These are phyloP conservation scores for Rosa rugosa DNA, from an alignment of 306 rosid species.

Conservation along the genomic window DNA sequence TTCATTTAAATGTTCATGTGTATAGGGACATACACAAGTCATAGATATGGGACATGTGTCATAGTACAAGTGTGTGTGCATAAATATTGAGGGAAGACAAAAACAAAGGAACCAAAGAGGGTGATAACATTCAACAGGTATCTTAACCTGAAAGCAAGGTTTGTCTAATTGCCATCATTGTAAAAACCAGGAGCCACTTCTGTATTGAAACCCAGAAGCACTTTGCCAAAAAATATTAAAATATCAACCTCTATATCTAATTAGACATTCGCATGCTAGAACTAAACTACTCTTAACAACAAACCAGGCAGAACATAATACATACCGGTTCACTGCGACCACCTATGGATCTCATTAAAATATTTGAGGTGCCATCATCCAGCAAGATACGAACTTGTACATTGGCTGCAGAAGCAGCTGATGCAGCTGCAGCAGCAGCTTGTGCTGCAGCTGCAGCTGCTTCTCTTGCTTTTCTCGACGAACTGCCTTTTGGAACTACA, in stretches of 20 bases:
- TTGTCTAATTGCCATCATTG: conserved; percentile 6
- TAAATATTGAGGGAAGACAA: neutral
- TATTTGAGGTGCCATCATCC: conserved; percentile 98
- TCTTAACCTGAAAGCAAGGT: neutral
- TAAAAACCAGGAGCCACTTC: conserved; percentile 25
- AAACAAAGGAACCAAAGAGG: neutral
- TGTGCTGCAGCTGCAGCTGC: conserved; percentile 97
- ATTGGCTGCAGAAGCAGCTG: conserved; percentile 94
- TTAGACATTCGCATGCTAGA: neutral
- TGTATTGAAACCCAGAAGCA: neutral
- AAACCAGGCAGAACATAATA: conserved; percentile 27
- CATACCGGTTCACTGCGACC: conserved; percentile 85
- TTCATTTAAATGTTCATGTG: neutral
- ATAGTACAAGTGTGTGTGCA: neutral
- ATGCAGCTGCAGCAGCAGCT: conserved; percentile 95
- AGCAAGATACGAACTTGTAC: conserved; percentile 97
- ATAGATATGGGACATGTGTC: neutral
- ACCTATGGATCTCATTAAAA: conserved; percentile 90
- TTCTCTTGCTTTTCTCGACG: conserved; percentile 90
- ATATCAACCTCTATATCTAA: neutral
- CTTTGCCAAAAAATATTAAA: conserved; percentile 4
- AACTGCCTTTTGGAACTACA: conserved; percentile 73
- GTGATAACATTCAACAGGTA: neutral
- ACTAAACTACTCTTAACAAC: conserved; percentile 11
- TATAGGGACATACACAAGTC: too few species aligned